Base-by-base conservation (phyloP, 352 stramenopile species). In the Peronospora destructor region DNA sequence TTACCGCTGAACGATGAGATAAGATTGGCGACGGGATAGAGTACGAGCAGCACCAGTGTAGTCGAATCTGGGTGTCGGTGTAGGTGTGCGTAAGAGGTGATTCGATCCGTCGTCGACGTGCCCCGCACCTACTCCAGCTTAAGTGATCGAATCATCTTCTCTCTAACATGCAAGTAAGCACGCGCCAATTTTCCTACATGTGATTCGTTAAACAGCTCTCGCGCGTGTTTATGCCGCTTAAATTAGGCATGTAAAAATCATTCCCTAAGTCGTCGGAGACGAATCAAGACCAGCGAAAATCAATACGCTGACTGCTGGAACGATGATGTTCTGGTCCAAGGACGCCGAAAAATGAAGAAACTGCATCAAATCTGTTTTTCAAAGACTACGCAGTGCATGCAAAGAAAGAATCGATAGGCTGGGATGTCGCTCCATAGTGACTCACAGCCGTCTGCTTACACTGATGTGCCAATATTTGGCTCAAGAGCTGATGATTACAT, bases 41-140 rank as follows among this genome's bases (percentile, higher is more conserved):
- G 57, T 85, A 71, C 39, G 71, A 88, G 38, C 69, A 86, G 53
- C 85, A 89, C 59, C 53, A 76, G 32, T 88, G 82, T 61, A 87
- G 77, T 35, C 64, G 86, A 19, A 85, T 36, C 47, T 91, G 14
- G 77, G 89, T 49, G 51, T 84, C 32, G 73, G 75, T 13, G 77
- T 75, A 9, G 73, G 70, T 3, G 72, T 86, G 0, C 77, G 80
- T 36, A 87, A 91, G 45, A 65, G n/a, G n/a, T n/a, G n/a, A n/a
- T n/a, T n/a, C n/a, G n/a, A n/a, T n/a, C n/a, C n/a, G n/a, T n/a
- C n/a, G n/a, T n/a, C n/a, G n/a, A n/a, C n/a, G n/a, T n/a, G n/a
- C n/a, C n/a, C n/a, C n/a, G n/a, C n/a, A n/a, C n/a, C n/a, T n/a
- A n/a, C n/a, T n/a, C n/a, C n/a, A n/a, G n/a, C n/a, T n/a, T n/a